phyloP scores from a whole-genome alignment of 2,329 filamentous ascomycete genomes.

The Curvularia lunata region DNA sequence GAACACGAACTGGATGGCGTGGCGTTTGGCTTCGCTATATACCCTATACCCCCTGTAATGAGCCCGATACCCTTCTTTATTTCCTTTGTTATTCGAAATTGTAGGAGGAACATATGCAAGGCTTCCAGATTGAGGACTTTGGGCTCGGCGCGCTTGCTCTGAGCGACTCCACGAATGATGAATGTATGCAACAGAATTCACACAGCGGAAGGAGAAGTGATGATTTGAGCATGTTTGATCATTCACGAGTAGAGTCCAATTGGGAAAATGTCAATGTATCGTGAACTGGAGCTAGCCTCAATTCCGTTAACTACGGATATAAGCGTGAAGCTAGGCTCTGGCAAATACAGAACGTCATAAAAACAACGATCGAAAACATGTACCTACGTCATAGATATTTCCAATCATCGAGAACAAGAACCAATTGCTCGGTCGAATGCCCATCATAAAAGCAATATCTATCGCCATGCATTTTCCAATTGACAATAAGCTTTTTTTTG shows the following conservation, averaged over 20 bases:
- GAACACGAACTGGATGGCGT: constrained; percentile 7
- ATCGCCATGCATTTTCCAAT: constrained; percentile 11
- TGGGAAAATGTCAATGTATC: neutral
- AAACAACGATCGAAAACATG: constrained; percentile 5
- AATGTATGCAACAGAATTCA: neutral
- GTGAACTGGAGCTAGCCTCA: neutral
- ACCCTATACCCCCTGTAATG: constrained; percentile 30
- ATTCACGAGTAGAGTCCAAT: neutral
- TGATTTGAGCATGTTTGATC: neutral
- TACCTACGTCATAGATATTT: constrained; percentile 17
- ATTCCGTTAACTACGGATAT: constrained; percentile 1
- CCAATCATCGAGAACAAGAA: constrained; percentile 1
- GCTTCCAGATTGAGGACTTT: neutral
- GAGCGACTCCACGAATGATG: neutral
- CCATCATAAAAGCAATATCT: constrained; percentile 8
- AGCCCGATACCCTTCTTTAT: constrained; percentile 19
- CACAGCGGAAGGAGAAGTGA: neutral
- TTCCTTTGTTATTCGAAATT: constrained; percentile 9
- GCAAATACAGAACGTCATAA: constrained; percentile 14
- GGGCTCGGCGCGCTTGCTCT: neutral
- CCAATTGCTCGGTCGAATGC: neutral
- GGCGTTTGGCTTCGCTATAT: constrained; percentile 27
- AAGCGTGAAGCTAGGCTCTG: constrained; percentile 3
- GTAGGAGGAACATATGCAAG: neutral
- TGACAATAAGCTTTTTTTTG: constrained; percentile 3